Evolutionary conservation across 2,329 filamentous ascomycete genomes (phyloP).

Genomic region (Pestalotiopsis fici): DNA sequence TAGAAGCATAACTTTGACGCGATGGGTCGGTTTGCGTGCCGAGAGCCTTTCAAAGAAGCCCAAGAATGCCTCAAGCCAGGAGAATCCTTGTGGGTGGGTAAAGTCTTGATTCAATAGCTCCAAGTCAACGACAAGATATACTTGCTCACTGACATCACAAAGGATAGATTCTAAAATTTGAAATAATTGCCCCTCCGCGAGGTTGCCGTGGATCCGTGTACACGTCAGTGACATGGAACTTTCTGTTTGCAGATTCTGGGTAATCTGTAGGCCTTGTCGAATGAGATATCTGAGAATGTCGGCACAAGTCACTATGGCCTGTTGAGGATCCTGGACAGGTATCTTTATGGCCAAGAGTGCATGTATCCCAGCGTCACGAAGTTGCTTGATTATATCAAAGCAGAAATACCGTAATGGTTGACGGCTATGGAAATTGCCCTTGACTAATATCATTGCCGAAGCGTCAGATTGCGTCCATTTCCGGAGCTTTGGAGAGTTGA

Average conservation of each 20-base stretch:
- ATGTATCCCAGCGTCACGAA: not conserved
- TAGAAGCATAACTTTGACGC: not conserved
- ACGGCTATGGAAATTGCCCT: not conserved
- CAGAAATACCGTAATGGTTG: not conserved
- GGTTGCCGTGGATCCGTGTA: not conserved
- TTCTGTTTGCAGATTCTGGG: not conserved
- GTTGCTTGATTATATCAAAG: not conserved
- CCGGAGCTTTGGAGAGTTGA: not conserved
- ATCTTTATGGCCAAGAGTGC: not conserved
- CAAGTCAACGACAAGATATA: not conserved
- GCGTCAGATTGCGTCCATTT: not conserved
- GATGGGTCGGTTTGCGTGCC: not conserved
- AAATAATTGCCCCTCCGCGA: not conserved
- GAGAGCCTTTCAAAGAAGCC: not conserved
- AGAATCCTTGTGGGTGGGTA: not conserved
- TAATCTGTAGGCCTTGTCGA: not conserved
- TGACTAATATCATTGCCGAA: not conserved
- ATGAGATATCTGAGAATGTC: not conserved
- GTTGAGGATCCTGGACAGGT: not conserved
- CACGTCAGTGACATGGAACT: not conserved
- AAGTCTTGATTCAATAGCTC: not conserved
- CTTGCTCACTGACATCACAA: not conserved
- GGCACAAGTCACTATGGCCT: not conserved
- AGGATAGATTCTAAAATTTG: not conserved
- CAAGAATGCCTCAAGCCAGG: not conserved